Evolutionary conservation across 768 basidiomycete genomes (phyloP).

Genomic region (Macrocybe gigantea): DNA sequence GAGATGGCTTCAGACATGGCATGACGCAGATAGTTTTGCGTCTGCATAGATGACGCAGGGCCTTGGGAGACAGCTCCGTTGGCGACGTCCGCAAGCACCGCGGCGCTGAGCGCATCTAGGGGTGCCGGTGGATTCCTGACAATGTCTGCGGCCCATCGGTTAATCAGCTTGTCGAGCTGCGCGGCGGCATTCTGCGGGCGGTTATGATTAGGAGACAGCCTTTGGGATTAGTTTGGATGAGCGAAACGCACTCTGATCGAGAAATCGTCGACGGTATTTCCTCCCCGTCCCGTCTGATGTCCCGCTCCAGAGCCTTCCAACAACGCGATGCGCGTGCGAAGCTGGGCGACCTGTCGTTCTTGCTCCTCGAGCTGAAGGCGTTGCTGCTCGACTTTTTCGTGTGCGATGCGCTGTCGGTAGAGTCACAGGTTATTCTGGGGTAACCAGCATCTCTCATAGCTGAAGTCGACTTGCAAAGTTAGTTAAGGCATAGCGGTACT

Average conservation of each 20-base stretch:
- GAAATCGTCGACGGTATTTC: constrained; percentile 78
- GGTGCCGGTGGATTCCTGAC: constrained; percentile 51
- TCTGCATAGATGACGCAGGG: constrained; percentile 54
- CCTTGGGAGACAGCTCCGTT: constrained; percentile 35
- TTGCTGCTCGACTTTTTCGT: constrained; percentile 85
- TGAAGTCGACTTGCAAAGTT: constrained; percentile 57
- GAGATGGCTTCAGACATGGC: constrained; percentile 72
- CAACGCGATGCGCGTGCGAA: constrained; percentile 63
- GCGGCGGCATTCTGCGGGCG: constrained; percentile 66
- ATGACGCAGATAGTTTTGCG: constrained; percentile 77
- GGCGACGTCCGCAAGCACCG: constrained; percentile 55
- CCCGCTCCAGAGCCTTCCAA: constrained; percentile 59
- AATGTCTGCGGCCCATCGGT: constrained; percentile 82
- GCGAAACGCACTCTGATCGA: constrained; percentile 67
- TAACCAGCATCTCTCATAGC: neutral
- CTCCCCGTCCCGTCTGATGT: constrained; percentile 37
- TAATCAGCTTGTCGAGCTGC: constrained; percentile 75
- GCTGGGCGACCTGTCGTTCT: constrained; percentile 72
- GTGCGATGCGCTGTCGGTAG: constrained; percentile 63
- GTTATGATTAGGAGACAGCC: constrained; percentile 4
- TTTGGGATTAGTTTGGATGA: neutral
- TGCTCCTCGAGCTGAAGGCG: constrained; percentile 75
- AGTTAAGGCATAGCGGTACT: constrained; percentile 78
- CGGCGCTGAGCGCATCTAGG: constrained; percentile 47
- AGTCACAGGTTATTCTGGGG: neutral